Evolutionary conservation across 208 protist species (phyloP), one percentile per base, ranked within the genome.

Genomic region (Hexamita inflata): DNA sequence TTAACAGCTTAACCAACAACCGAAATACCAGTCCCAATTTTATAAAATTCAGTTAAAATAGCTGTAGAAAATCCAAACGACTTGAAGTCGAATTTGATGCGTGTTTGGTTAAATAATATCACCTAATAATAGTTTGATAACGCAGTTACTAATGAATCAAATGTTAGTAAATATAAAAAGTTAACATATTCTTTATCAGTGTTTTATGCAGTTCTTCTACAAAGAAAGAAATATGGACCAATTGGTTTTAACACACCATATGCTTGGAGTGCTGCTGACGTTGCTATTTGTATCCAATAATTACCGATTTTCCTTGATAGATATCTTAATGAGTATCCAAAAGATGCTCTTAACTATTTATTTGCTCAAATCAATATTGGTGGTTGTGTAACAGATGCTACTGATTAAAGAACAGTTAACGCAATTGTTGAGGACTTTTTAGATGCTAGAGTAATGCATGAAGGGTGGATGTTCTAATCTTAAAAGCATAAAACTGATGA

Each of bases 211-310:
- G 73, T 81, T 42, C 34, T 80, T 4, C 70, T 74, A 32, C 65
- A 84, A 61, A 53, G 86, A 38, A 59, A 78, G 29, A 84, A 86
- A 49, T 88, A 84, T 45, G 85, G 85, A 45, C 85, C 87, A 65
- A n/a, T 87, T 19, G 95, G 94, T 38, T 98, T 93, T 92, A 98
- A 98, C 82, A 92, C 97, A 59, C 74, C 89, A 11, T 98, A 98
- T 82, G 94, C 98, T 83, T 98, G 97, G 85, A 97, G 96, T 85
- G 90, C 95, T 80, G 94, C 90, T 19, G 95, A 98, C 82, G 96
- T 98, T 79, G 88, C 86, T 29, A 88, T 96, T 29, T 97, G 70
- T 65, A 34, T 92, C 32, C 88, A 95, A 83, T 90, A 94, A 84
- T 82, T 94, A 68, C 86, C 86, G 64, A 89, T 92, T 80, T 92